phyloP scores from a whole-genome alignment of 1,284 basidiomycete species.

The Xanthoconium separans region DNA sequence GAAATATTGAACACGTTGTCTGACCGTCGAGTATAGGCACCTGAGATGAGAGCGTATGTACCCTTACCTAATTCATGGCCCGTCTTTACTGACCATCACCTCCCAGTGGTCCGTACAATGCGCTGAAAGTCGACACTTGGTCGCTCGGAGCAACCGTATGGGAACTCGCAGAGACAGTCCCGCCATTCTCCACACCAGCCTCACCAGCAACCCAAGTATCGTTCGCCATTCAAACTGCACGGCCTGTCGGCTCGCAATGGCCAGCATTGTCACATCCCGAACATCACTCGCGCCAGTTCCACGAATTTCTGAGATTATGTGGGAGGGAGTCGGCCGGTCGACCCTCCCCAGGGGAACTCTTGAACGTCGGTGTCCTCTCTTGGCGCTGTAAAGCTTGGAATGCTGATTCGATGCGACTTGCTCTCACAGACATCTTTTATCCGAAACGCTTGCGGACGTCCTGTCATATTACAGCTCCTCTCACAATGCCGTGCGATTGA shows the following conservation, averaged over 20 bases:
- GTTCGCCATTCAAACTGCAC: constrained; percentile 40
- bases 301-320: constrained; percentile 69
- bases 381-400: background rate
- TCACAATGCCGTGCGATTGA: constrained; percentile 68
- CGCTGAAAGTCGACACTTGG: constrained; percentile 76
- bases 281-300: constrained; percentile 65
- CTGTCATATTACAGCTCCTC: constrained; percentile 63
- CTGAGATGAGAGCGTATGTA: constrained; percentile 63
- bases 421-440: constrained; percentile 53
- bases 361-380: constrained; percentile 49
- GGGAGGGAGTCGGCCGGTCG: constrained; percentile 57
- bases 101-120: constrained; percentile 63
- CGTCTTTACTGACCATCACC: background rate
- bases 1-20: background rate
- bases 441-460: constrained; percentile 63
- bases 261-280: constrained; percentile 59
- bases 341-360: constrained; percentile 56
- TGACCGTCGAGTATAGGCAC: constrained; percentile 40
- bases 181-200: constrained; percentile 61
- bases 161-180: constrained; percentile 73
- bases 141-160: constrained; percentile 79
- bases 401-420: constrained; percentile 19
- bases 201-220: constrained; percentile 18
- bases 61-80: background rate
- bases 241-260: constrained; percentile 57